These are phyloP conservation scores for Russula virescens DNA, from an alignment of 768 basidiomycete species.

Conservation along the genomic window DNA sequence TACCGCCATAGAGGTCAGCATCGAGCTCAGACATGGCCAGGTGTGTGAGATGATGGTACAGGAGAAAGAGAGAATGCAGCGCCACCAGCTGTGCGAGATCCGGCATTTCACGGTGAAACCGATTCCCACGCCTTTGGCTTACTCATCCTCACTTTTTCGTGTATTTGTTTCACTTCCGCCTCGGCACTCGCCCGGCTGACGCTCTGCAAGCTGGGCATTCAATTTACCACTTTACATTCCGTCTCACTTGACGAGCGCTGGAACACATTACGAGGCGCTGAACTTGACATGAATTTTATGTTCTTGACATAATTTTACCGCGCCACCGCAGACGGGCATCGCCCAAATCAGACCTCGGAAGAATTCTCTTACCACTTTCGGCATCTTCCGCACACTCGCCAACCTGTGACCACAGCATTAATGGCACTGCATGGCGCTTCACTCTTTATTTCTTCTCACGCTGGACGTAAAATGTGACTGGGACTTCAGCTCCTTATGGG, in stretches of 20 bases:
- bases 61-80: slow-evolving; percentile 21
- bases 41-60: slow-evolving; percentile 28
- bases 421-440: neutral
- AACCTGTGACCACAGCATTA: neutral
- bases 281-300: neutral
- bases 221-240: neutral
- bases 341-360: neutral
- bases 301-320: neutral
- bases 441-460: neutral
- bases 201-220: neutral
- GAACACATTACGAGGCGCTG: neutral
- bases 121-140: slow-evolving; percentile 20
- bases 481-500: neutral
- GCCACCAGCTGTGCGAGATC: slow-evolving; percentile 9
- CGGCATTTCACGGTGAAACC: slow-evolving; percentile 13
- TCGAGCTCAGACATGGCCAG: slow-evolving; percentile 67
- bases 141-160: neutral
- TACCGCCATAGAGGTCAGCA: slow-evolving; percentile 87
- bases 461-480: neutral
- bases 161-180: neutral
- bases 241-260: neutral
- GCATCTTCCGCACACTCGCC: too few relatives aligned
- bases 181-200: neutral
- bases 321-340: neutral
- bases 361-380: neutral